A percentile compares a stretch with the other conserved stretches of the same genome.
Conservation (phyloP, 495 filamentous ascomycete genomes). For the Lasiosphaeria ovina region DNA sequence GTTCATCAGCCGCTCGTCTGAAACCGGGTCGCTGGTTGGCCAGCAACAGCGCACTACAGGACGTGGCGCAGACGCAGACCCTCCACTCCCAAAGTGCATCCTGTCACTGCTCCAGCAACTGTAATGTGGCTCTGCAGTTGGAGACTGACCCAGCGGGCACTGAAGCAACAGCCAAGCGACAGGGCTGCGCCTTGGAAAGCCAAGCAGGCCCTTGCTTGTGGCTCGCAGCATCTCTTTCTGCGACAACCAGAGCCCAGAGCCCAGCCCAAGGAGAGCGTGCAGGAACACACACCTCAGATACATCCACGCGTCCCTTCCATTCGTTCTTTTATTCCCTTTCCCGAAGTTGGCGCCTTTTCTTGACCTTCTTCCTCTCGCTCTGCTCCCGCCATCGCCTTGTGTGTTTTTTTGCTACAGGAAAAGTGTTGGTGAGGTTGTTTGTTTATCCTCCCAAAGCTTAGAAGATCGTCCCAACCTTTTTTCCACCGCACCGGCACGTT, state of each 20-base stretch:
- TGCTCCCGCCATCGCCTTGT: too few species aligned
- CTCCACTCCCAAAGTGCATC: not conserved
- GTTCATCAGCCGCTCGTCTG: slow-evolving; percentile 4
- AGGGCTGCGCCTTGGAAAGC: not conserved
- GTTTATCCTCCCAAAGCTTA: not conserved
- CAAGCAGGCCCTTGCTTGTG: not conserved
- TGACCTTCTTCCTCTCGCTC: too few species aligned
- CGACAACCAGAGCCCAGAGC: too few species aligned
- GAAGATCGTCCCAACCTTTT: not conserved
- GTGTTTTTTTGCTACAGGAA: too few species aligned
- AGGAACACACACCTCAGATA: too few species aligned
- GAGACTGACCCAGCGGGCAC: not conserved
- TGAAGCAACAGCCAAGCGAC: not conserved
- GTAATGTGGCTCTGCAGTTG: slow-evolving; percentile 4
- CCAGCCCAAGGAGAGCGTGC: too few species aligned
- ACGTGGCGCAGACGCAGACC: slow-evolving; percentile 7
- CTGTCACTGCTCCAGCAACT: too few species aligned
- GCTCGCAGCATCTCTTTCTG: not conserved
- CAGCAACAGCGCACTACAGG: not conserved
- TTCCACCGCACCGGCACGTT: not conserved
- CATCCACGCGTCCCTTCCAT: too few species aligned
- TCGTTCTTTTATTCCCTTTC: too few species aligned
- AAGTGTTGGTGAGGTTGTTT: too few species aligned
- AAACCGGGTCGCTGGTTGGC: slow-evolving; percentile 10
- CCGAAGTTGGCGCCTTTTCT: too few species aligned